phyloP scores from a whole-genome alignment of 306 rosid species.

The Pyrus bretschneideri region DNA sequence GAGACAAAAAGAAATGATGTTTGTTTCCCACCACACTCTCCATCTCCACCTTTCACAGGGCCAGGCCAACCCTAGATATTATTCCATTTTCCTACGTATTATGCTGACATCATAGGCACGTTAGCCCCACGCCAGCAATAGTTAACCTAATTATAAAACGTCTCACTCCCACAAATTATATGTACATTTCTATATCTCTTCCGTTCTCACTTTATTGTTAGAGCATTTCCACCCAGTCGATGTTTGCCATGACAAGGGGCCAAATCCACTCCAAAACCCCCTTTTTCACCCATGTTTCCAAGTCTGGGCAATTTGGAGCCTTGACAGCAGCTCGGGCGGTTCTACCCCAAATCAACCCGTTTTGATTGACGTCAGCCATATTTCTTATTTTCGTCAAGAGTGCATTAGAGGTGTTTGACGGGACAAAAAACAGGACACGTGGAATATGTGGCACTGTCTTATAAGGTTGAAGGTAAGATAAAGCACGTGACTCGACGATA shows the following conservation, averaged over 20 bases:
- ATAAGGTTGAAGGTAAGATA: too few relatives aligned
- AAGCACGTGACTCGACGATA: too few relatives aligned
- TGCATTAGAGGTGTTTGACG: too few relatives aligned
- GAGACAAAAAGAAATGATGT: constrained; percentile 92
- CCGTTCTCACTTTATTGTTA: not conserved
- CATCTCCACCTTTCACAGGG: constrained; percentile 20
- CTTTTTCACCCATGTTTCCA: not conserved
- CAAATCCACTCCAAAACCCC: too few relatives aligned
- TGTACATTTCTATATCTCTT: not conserved
- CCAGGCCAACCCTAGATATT: constrained; percentile 3
- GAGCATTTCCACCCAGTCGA: not conserved
- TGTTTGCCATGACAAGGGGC: too few relatives aligned
- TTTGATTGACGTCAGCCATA: too few relatives aligned
- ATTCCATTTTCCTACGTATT: constrained; percentile 27
- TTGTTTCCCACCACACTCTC: constrained; percentile 65
- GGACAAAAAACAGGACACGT: too few relatives aligned
- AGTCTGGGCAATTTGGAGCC: not conserved
- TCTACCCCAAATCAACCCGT: too few relatives aligned
- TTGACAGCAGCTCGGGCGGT: not conserved
- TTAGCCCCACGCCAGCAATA: constrained; percentile 48
- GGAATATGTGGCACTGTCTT: too few relatives aligned
- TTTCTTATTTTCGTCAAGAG: not conserved
- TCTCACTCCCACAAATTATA: not conserved
- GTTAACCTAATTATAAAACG: not conserved
- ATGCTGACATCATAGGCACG: constrained; percentile 52